Conservation (phyloP, 2,329 filamentous ascomycete species). For the Chrysoporthe austroafricana region DNA sequence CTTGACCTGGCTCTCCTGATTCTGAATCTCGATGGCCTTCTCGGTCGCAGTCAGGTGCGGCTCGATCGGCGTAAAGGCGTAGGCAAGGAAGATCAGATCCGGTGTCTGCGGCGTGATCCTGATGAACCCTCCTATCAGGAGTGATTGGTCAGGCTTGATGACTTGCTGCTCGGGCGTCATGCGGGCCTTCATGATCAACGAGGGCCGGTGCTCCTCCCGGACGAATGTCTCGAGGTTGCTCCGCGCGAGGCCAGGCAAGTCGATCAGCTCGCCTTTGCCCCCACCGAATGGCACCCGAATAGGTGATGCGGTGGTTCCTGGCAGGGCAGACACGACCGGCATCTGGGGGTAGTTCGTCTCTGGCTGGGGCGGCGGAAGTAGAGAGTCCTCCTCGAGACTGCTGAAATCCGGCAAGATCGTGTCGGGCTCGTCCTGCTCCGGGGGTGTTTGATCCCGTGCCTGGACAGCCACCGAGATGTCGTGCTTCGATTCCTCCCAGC, state of each 20-base stretch:
- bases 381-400: constrained; percentile 47
- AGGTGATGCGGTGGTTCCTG: constrained; percentile 92
- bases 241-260: constrained; percentile 83
- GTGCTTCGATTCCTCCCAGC: constrained; percentile 42
- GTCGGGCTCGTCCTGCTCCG: constrained; percentile 34
- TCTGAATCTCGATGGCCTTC: constrained; percentile 78
- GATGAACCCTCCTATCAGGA: constrained; percentile 84
- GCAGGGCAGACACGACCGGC: constrained; percentile 82
- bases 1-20: constrained; percentile 60
- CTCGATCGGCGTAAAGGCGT: constrained; percentile 80
- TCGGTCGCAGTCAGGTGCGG: constrained; percentile 77
- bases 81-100: constrained; percentile 72
- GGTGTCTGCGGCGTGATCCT: constrained; percentile 78
- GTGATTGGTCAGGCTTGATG: constrained; percentile 76
- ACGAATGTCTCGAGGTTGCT: constrained; percentile 75
- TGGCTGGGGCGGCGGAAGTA: constrained; percentile 76
- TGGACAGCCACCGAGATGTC: constrained; percentile 40
- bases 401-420: constrained; percentile 28
- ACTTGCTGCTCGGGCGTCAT: constrained; percentile 73
- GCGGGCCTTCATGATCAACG: constrained; percentile 79
- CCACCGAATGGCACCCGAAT: constrained; percentile 90
- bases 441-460: constrained; percentile 33
- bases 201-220: constrained; percentile 63
- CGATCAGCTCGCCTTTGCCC: constrained; percentile 87
- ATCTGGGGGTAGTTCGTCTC: constrained; percentile 81